These are phyloP conservation scores for Solanum rostratum DNA, from an alignment of 257 asterid species.

Conservation along the genomic window DNA sequence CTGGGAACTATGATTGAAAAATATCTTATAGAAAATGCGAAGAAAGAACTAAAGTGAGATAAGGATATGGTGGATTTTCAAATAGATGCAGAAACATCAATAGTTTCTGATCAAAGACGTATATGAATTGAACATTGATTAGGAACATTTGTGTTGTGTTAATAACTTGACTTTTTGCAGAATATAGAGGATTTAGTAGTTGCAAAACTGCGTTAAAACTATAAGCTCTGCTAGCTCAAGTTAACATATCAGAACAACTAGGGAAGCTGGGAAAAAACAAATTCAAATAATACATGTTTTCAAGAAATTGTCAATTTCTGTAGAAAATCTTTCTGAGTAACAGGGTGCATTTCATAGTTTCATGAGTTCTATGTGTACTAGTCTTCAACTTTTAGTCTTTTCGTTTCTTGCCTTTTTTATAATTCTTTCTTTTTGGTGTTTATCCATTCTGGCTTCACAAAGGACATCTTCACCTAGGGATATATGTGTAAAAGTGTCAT, in stretches of 20 bases:
- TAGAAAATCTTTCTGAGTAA: neutral
- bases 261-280: neutral
- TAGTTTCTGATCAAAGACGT: neutral
- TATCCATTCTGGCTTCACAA: neutral
- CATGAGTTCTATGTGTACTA: neutral
- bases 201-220: neutral
- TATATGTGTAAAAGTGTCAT: neutral
- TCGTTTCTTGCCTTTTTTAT: neutral
- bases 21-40: neutral
- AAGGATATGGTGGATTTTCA: neutral
- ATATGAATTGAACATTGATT: neutral
- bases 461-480: neutral
- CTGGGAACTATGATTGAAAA: neutral
- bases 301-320: neutral
- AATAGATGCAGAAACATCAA: neutral
- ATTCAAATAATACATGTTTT: neutral
- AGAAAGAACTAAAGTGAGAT: neutral
- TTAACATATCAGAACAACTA: neutral
- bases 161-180: neutral
- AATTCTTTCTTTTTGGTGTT: neutral
- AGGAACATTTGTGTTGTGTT: neutral
- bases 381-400: neutral
- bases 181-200: neutral
- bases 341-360: neutral
- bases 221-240: neutral